phyloP scores from a whole-genome alignment of 2,329 filamentous ascomycete species.

The Bimuria novae-zelandiae region DNA sequence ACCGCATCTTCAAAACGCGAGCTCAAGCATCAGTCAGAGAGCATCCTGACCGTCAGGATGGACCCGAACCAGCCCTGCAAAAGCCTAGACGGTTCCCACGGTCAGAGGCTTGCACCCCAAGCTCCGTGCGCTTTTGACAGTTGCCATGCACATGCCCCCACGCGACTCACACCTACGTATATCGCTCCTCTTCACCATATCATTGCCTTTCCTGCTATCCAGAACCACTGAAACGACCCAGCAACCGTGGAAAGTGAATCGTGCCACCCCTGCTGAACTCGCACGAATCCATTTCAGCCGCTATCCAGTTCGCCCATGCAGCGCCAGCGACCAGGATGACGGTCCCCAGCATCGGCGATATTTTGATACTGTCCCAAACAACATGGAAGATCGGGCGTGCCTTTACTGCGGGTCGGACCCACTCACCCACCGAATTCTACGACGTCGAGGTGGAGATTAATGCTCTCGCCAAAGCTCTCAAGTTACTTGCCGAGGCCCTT shows the following conservation, averaged over 20 bases:
- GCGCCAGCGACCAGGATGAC: slow-evolving; percentile 27
- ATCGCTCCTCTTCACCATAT: slow-evolving; percentile 13
- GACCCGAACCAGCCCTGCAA: slow-evolving; percentile 9
- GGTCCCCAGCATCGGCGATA: slow-evolving; percentile 48
- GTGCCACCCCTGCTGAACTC: slow-evolving; percentile 4
- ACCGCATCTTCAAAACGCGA: slow-evolving; percentile 16
- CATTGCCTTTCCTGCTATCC: neutral
- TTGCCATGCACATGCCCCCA: slow-evolving; percentile 26
- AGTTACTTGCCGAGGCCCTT: slow-evolving; percentile 16
- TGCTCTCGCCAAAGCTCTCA: slow-evolving; percentile 48
- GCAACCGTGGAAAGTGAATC: neutral
- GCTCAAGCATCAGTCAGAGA: slow-evolving; percentile 19
- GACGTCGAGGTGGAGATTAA: slow-evolving; percentile 50
- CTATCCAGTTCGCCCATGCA: slow-evolving; percentile 14
- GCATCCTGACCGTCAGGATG: slow-evolving; percentile 13
- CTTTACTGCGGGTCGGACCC: slow-evolving; percentile 48
- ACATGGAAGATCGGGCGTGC: slow-evolving; percentile 53
- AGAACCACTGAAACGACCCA: slow-evolving; percentile 1
- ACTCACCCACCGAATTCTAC: slow-evolving; percentile 48
- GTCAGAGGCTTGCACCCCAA: slow-evolving; percentile 13
- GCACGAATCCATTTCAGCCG: neutral
- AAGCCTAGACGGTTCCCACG: neutral
- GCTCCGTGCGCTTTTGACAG: slow-evolving; percentile 25
- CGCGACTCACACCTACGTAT: slow-evolving; percentile 17
- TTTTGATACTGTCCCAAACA: slow-evolving; percentile 52